phyloP scores from a whole-genome alignment of 2,329 filamentous ascomycete species.

The Penicillium italicum region DNA sequence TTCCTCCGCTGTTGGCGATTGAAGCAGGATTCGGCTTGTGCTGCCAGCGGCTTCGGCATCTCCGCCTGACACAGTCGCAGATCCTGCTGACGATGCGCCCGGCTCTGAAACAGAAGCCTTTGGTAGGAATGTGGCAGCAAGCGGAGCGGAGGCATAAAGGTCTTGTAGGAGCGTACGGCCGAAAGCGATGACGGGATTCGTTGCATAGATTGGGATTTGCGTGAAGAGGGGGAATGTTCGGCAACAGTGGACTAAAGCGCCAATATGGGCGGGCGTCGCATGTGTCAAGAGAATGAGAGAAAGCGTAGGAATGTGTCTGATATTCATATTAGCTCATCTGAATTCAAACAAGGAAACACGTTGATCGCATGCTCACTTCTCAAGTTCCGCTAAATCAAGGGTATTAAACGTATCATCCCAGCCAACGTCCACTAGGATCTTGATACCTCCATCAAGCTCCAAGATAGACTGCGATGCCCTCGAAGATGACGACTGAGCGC shows the following conservation, averaged over 20 bases:
- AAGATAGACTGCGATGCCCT: slow-evolving; percentile 90
- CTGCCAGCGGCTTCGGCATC: slow-evolving; percentile 31
- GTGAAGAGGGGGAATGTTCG: slow-evolving; percentile 91
- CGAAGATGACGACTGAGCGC: slow-evolving; percentile 76
- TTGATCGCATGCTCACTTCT: slow-evolving; percentile 61
- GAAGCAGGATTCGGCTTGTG: slow-evolving; percentile 51
- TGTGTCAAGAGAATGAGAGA: slow-evolving; percentile 94
- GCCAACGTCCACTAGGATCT: slow-evolving; percentile 88
- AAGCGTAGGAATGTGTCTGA: slow-evolving; percentile 81
- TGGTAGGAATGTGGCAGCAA: slow-evolving; percentile 81
- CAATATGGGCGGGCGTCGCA: slow-evolving; percentile 84
- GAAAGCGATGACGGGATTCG: slow-evolving; percentile 85
- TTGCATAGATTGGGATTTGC: slow-evolving; percentile 91
- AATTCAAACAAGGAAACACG: slow-evolving; percentile 1
- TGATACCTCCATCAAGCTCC: slow-evolving; percentile 94
- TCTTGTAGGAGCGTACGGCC: slow-evolving; percentile 89
- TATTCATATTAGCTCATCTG: slow-evolving; percentile 11
- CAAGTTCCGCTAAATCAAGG: slow-evolving; percentile 76
- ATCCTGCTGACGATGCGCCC: slow-evolving; percentile 46
- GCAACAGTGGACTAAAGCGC: slow-evolving; percentile 93
- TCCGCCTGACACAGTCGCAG: slow-evolving; percentile 30
- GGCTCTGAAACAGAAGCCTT: slow-evolving; percentile 61
- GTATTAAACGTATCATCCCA: slow-evolving; percentile 93
- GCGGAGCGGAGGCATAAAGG: slow-evolving; percentile 81
- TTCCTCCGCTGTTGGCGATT: slow-evolving; percentile 77